Conservation (phyloP, 192 early-diverging fungal species). For the Gryganskiella cystojenkinii region DNA sequence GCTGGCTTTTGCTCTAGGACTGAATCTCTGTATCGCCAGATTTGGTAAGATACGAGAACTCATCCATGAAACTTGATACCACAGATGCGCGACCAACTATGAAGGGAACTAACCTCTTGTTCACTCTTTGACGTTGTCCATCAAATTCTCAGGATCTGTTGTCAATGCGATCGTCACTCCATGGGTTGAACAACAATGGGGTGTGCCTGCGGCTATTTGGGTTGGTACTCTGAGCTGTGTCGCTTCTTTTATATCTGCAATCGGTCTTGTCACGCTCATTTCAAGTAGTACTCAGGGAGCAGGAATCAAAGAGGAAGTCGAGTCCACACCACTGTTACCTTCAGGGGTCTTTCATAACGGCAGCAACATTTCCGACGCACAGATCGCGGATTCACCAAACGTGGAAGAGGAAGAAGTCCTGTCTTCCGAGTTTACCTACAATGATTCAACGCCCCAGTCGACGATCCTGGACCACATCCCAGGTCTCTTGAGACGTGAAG, state of each 20-base stretch:
- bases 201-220: conserved; percentile 41
- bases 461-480: conserved; percentile 20
- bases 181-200: conserved; percentile 45
- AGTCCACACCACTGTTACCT: conserved; percentile 1
- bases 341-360: neutral
- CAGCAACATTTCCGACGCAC: neutral
- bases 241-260: conserved; percentile 32
- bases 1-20: conserved; percentile 40
- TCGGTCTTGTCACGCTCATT: conserved; percentile 11
- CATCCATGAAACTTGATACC: too few relatives aligned
- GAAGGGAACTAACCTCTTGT: too few relatives aligned
- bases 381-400: neutral
- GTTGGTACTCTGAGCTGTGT: conserved; percentile 39
- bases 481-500: conserved; percentile 13
- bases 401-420: neutral
- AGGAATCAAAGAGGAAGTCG: conserved; percentile 2
- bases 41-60: conserved; percentile 25
- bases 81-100: too few relatives aligned
- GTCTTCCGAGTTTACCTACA: neutral
- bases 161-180: conserved; percentile 41
- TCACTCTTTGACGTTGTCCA: too few relatives aligned
- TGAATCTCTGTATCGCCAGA: conserved; percentile 45
- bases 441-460: conserved; percentile 2
- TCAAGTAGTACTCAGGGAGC: neutral
- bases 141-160: conserved; percentile 47